Evolutionary conservation across 495 filamentous ascomycete species (phyloP), one percentile per base, ranked within the genome.

Genomic region (Letharia lupina): DNA sequence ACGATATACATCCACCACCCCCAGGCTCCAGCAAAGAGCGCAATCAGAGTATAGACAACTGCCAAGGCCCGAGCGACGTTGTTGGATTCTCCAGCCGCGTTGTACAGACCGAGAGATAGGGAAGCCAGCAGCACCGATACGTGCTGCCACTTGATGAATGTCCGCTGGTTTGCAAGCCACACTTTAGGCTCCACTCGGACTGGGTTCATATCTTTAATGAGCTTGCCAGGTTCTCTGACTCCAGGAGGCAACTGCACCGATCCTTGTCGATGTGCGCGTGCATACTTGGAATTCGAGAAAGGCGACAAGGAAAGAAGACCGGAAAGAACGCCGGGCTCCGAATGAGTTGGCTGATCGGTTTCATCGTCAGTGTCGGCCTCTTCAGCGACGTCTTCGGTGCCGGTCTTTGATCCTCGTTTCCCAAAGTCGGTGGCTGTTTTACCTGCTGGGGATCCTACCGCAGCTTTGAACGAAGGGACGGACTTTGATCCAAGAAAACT

Each of bases 71-170:
- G 83, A 0, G 91, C 93, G 10, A 96, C 74, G 20, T 77, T 75
- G 72, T 96, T 90, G 66, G 80, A 71, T 72, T 86, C 77, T 33
- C 90, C 88, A 16, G 92, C 88, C 0, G 94, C 91, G 71, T 93
- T 94, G 76, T 92, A 96, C 41, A 98, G 77, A 50, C 87, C 90
- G 35, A 98, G 78, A 4, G 90, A 89, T 40, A 98, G 75, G 35
- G 84, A 86, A 13, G 91, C 91, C 11, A 98, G 84, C 39, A 98
- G 80, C 35, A 98, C 82, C 62, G 85, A 87, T 69, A 98, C 89
- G 73, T 98, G 92, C 75, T 96, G 89, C 94, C 94, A 98, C 74
- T 96, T 96, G 74, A 98, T 85, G 71, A 96, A 98, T 0, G 94
- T 98, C 57, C 94, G 58, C 77, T 98, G 91, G 74, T 98, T 98